phyloP scores from a whole-genome alignment of 495 filamentous ascomycete genomes.

The Neurospora sp. region DNA sequence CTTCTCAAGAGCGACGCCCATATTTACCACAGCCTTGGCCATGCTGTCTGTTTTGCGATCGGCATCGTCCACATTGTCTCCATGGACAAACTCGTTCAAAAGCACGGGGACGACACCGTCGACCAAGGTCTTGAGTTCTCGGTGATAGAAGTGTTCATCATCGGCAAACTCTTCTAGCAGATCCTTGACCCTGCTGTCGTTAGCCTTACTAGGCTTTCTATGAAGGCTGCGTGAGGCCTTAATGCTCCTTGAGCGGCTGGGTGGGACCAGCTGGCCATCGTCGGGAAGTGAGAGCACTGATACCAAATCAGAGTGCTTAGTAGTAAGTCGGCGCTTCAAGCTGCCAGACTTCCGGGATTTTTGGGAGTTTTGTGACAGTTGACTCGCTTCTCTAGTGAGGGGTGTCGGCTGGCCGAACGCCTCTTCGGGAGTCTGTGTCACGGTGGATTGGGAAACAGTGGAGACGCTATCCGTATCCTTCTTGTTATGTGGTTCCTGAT shows the following conservation, averaged over 20 bases:
- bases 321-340: slow-evolving; percentile 70
- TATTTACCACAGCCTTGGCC: slow-evolving; percentile 83
- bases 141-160: slow-evolving; percentile 84
- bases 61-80: slow-evolving; percentile 55
- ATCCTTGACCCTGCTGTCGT: slow-evolving; percentile 57
- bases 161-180: slow-evolving; percentile 70
- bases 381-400: slow-evolving; percentile 28
- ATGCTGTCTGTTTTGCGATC: slow-evolving; percentile 39
- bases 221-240: slow-evolving; percentile 63
- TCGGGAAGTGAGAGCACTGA: slow-evolving; percentile 76
- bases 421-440: slow-evolving; percentile 32
- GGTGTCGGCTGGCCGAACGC: slow-evolving; percentile 28
- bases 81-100: slow-evolving; percentile 68
- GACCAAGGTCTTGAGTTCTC: slow-evolving; percentile 86
- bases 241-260: slow-evolving; percentile 45
- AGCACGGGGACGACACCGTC: slow-evolving; percentile 95
- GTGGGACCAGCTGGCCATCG: slow-evolving; percentile 38
- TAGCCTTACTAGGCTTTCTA: slow-evolving; percentile 53
- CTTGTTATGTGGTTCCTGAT: slow-evolving; percentile 14
- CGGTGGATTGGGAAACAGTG: slow-evolving; percentile 37
- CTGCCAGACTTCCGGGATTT: slow-evolving; percentile 22
- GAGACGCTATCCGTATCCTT: slow-evolving; percentile 30
- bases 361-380: slow-evolving; percentile 1
- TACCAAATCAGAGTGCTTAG: slow-evolving; percentile 87
- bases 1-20: slow-evolving; percentile 84